Evolutionary conservation across 305 asterid species (phyloP).

Genomic region (Fraxinus velutina): DNA sequence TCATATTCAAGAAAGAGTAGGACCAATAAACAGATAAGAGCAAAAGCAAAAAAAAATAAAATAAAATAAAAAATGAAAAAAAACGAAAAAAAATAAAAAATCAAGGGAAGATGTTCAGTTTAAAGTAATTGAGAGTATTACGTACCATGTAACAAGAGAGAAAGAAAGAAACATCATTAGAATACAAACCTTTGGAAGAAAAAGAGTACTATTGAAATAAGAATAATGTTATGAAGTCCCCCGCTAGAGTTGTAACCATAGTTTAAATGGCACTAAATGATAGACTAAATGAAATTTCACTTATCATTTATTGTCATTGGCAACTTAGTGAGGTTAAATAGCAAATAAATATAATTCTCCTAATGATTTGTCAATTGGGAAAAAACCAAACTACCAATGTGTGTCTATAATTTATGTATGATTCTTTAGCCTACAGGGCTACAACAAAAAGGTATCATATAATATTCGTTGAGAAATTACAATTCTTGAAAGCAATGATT

Average conservation of each 20-base stretch:
- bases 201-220: too few species aligned
- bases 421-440: conserved; percentile 8
- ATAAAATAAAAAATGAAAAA: neutral
- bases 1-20: neutral
- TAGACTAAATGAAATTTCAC: too few species aligned
- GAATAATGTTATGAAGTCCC: too few species aligned
- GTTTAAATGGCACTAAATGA: too few species aligned
- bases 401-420: conserved; percentile 18
- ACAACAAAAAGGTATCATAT: conserved; percentile 3
- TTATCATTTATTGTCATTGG: too few species aligned
- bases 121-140: neutral
- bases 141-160: neutral
- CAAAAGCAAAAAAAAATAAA: neutral
- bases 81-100: neutral
- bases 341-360: neutral
- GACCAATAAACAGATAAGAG: neutral
- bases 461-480: neutral
- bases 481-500: neutral
- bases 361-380: neutral
- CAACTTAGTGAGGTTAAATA: too few species aligned
- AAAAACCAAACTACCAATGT: conserved; percentile 18
- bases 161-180: neutral
- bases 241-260: too few species aligned
- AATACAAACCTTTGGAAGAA: neutral
- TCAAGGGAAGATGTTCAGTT: neutral